These are phyloP conservation scores for Onygenales sp. DNA, from an alignment of 2,329 filamentous ascomycete genomes.

Conservation along the genomic window DNA sequence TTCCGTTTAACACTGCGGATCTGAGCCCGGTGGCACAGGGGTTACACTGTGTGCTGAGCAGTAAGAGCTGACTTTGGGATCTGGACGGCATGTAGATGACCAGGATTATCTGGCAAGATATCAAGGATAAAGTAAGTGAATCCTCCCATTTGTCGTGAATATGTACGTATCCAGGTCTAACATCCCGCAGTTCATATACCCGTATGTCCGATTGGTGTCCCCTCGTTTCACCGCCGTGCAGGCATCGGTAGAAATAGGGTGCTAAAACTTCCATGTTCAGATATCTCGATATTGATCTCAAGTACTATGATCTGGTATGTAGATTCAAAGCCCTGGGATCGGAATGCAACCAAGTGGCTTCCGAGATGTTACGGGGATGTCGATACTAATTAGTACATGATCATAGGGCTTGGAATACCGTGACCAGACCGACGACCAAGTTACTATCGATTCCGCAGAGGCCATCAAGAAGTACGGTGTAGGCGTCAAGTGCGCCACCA, in stretches of 20 bases:
- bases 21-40: too few species aligned
- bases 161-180: background rate
- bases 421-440: constrained; percentile 91
- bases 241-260: constrained; percentile 3
- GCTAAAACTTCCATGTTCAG: constrained; percentile 18
- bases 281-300: constrained; percentile 93
- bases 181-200: constrained; percentile 65
- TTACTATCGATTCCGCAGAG: constrained; percentile 89
- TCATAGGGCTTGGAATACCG: constrained; percentile 73
- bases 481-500: constrained; percentile 98
- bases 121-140: constrained; percentile 73
- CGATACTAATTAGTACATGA: constrained; percentile 4
- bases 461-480: constrained; percentile 99
- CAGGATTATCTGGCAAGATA: constrained; percentile 96
- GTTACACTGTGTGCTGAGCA: background rate
- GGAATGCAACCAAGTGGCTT: background rate
- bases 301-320: constrained; percentile 78
- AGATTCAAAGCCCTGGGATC: constrained; percentile 11
- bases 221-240: background rate
- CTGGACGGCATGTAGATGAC: constrained; percentile 60
- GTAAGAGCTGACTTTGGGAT: background rate
- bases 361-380: background rate
- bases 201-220: constrained; percentile 34
- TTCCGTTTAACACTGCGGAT: too few species aligned
- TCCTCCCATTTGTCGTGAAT: constrained; percentile 7